These are phyloP conservation scores for Plenodomus biglobosus DNA, from an alignment of 2,329 filamentous ascomycete species.

Conservation along the genomic window DNA sequence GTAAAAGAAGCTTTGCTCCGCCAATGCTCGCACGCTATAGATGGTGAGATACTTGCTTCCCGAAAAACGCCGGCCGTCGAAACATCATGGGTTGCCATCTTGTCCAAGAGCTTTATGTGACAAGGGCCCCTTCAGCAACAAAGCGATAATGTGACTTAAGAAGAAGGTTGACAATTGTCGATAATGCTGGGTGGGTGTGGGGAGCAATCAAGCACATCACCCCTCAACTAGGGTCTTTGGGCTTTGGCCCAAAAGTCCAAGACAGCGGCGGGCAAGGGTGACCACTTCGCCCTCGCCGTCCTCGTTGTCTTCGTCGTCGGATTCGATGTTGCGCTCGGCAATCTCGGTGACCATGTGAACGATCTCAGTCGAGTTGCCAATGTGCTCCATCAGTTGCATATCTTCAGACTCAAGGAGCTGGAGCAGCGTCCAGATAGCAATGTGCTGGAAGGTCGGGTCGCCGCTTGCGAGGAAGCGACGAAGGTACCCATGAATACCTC, in stretches of 20 bases:
- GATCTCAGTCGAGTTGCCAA: conserved; percentile 87
- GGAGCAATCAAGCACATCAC: conserved; percentile 42
- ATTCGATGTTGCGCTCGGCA: conserved; percentile 83
- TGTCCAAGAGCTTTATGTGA: conserved; percentile 20
- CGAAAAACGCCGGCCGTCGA: conserved; percentile 30
- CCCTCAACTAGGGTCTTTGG: conserved; percentile 83
- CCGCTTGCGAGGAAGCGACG: conserved; percentile 90
- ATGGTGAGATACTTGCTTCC: conserved; percentile 34
- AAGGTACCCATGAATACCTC: conserved; percentile 93
- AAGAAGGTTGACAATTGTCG: conserved; percentile 21
- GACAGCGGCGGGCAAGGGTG: conserved; percentile 82
- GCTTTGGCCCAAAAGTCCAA: conserved; percentile 79
- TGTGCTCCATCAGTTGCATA: conserved; percentile 80
- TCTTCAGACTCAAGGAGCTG: conserved; percentile 96
- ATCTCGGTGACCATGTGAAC: conserved; percentile 91
- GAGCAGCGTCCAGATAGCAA: conserved; percentile 95
- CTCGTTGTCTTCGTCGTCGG: conserved; percentile 81
- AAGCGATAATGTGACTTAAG: conserved; percentile 24
- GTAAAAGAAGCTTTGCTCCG: conserved; percentile 36
- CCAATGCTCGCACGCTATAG: conserved; percentile 47
- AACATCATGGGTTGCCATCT: conserved; percentile 1
- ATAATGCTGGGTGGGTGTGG: conserved; percentile 26
- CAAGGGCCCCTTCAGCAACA: conserved; percentile 31
- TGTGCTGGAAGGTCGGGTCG: conserved; percentile 97
- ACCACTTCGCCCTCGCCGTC: conserved; percentile 94